Base-by-base conservation (phyloP, 176 grass and related monocot genomes). In the Triticum monococcum region DNA sequence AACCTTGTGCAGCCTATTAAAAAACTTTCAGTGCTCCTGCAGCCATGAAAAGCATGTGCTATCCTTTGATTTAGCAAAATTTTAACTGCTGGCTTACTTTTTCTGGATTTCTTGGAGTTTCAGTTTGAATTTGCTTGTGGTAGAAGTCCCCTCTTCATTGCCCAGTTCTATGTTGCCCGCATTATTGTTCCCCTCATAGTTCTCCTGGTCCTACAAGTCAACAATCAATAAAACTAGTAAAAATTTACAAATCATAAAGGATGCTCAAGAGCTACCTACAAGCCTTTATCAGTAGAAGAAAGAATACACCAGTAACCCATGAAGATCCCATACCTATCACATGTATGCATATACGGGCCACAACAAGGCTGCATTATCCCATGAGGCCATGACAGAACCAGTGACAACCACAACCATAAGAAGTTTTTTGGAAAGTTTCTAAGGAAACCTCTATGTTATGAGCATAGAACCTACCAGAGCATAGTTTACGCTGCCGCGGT, bases 71-170 rank as follows among this genome's bases (percentile, higher is more conserved):
- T 74, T 82, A 30, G 7, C 17, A 41, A 30, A 52, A 56, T 54
- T 54, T 41, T 69, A 23, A 13, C 5, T 12, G 50, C 12, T 31
- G 9, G 16, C 9, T 70, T 84, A 95, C 90, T 83, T 95, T 79
- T 62, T 90, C 16, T 87, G 75, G 61, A 95, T 64, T 54, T 92
- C 85, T 68, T 80, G 85, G 9, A 95, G 81, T 83, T 88, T 92
- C 82, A 69, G 79, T 64, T 76, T 95, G 13, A 95, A 88, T 62
- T 79, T 86, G 31, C 79, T 86, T 52, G 84, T 54, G 30, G 68
- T 86, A n/a, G 87, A 87, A 40, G 85, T 89, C 67, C 82, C 84
- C 31, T 89, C 89, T 35, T 88, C 67, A 76, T 52, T 86, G 41
- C 43, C 36, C 4, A 86, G 81, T 56, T 62, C 91, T 76, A 82